Base-by-base conservation (phyloP, 108 stramenopile species). In the Nitzschia putrida region DNA sequence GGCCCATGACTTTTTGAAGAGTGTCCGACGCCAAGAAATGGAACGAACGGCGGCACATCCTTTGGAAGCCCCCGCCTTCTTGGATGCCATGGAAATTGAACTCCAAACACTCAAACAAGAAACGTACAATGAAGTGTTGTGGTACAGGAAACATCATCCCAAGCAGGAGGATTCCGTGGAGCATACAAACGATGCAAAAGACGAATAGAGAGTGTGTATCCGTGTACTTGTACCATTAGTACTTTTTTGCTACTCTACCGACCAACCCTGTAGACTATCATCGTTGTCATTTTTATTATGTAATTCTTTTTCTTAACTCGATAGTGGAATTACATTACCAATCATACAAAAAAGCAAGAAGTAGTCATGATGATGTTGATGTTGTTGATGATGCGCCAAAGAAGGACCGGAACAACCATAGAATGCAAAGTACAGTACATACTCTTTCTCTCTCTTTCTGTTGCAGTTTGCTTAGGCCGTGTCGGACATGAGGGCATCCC, bases 1-100 rank as follows among this genome's bases (percentile, higher is more conserved):
- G 66, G 83, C 89, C 39, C 98, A 98, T 68, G 83, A 86, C 8
- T 97, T 96, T 69, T 81, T 98, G 12, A 68, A 82, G 60, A 72
- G 79, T 49, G 81, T 93, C n/a, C 75, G 91, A 65, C 66, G 81
- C 23, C 69, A 78, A 72, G 82, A 90, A 40, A 83, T 88, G 74
- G 90, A 89, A 57, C 45, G 45, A 14, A 63, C 49, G 8, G 73
- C 77, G 37, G 68, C n/a, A 49, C 66, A 76, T 41, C 80, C 85
- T 25, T 69, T 95, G 79, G 66, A 65, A 21, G 77, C 80, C 38
- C 93, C 90, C 10, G 79, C 72, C 1, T 95, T 95, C 74, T 68
- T 95, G 47, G 84, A 95, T 43, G 71, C 68, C 16, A 61, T 74
- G 53, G 61, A 82, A 12, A 81, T 93, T 57, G 90, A 92, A 50